Percentiles rank a stretch among this genome's conserved stretches.
These are phyloP conservation scores for Mortierella sp. DNA, from an alignment of 371 early-diverging fungal genomes.

Conservation along the genomic window DNA sequence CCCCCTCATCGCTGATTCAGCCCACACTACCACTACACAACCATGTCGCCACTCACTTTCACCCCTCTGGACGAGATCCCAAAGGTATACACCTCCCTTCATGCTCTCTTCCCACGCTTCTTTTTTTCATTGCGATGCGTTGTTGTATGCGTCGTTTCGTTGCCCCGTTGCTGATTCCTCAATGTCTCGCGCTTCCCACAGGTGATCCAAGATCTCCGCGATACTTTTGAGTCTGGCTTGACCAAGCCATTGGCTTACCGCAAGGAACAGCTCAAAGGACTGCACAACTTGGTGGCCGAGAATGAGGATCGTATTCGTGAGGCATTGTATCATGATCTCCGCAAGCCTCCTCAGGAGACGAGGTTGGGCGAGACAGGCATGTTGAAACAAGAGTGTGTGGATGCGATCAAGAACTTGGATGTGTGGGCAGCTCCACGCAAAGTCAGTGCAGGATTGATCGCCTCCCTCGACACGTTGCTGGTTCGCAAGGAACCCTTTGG, in stretches of 20 bases:
- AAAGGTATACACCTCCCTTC: conserved; percentile 3
- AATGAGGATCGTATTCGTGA: conserved; percentile 66
- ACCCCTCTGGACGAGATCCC: conserved; percentile 31
- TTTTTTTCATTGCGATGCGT: not conserved
- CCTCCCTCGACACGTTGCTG: conserved; percentile 25
- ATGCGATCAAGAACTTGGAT: conserved; percentile 63
- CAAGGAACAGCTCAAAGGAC: conserved; percentile 75
- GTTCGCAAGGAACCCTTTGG: conserved; percentile 72
- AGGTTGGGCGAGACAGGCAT: conserved; percentile 67
- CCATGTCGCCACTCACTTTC: conserved; percentile 13
- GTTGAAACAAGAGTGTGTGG: conserved; percentile 72
- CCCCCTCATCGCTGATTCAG: conserved; percentile 1
- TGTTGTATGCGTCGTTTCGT: too few relatives aligned
- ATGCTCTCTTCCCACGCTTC: not conserved
- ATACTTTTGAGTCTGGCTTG: conserved; percentile 63
- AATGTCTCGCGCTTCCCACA: not conserved
- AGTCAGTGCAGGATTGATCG: conserved; percentile 18
- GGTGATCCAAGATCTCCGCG: conserved; percentile 59
- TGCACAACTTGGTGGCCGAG: conserved; percentile 72
- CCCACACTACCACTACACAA: not conserved
- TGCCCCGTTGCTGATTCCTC: too few relatives aligned
- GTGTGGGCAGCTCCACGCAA: conserved; percentile 58
- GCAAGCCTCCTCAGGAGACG: conserved; percentile 61
- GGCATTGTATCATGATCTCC: conserved; percentile 77
- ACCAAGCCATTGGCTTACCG: conserved; percentile 70